Conservation (phyloP, 768 basidiomycete genomes). For the Kwoniella dendrophila region DNA sequence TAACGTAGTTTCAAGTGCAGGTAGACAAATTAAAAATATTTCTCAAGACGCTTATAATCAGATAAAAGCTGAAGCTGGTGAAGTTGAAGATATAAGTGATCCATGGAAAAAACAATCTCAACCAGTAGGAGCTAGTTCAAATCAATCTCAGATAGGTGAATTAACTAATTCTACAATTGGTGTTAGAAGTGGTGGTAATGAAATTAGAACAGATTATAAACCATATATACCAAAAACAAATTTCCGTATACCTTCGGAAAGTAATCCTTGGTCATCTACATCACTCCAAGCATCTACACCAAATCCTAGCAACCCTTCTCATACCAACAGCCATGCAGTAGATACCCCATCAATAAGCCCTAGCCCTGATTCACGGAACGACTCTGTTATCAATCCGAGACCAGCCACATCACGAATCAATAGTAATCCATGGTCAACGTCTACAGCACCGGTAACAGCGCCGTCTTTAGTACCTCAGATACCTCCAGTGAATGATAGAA, state of each 20-base stretch:
- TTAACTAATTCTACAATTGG: neutral
- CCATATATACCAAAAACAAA: slow-evolving; percentile 8
- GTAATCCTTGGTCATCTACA: slow-evolving; percentile 43
- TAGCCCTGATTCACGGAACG: too few species aligned
- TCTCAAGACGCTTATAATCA: slow-evolving; percentile 44
- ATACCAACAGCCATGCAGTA: too few species aligned
- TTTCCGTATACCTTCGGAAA: slow-evolving; percentile 39
- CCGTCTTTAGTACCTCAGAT: slow-evolving; percentile 3
- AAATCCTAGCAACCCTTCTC: neutral
- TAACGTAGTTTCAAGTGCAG: slow-evolving; percentile 44
- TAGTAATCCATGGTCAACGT: slow-evolving; percentile 3
- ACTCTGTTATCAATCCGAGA: too few species aligned
- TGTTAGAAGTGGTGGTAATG: neutral
- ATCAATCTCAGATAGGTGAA: too few species aligned
- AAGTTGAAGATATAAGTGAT: slow-evolving; percentile 32
- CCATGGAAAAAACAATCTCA: slow-evolving; percentile 25
- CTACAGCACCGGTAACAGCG: neutral
- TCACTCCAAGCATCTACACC: neutral
- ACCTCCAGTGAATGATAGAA: neutral
- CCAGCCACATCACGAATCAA: neutral
- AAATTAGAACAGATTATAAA: slow-evolving; percentile 4
- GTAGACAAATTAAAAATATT: slow-evolving; percentile 49
- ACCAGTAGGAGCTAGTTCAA: neutral
- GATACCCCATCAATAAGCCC: too few species aligned
- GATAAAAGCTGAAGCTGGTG: slow-evolving; percentile 35